Base-by-base conservation (phyloP, 2,329 filamentous ascomycete species). In the Colletotrichum chrysophilum region DNA sequence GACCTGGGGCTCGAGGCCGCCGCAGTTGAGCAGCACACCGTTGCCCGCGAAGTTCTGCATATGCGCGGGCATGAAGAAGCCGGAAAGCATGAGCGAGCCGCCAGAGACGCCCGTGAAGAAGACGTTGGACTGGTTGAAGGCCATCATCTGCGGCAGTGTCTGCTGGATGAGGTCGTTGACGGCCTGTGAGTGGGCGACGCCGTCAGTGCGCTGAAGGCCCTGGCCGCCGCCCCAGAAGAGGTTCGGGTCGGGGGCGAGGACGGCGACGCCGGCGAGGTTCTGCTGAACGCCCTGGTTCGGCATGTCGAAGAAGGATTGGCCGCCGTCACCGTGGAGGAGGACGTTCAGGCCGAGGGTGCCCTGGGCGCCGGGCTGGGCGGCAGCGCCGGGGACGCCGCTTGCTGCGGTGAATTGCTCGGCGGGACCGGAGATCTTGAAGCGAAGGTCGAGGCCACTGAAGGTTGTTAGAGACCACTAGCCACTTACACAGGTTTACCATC, bases 81-180 rank as follows among this genome's bases (percentile, higher is more conserved):
- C 90, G 2, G 85, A 86, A 38, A 92, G 86, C 36, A 90, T 82
- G 24, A 92, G 84, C 5, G 86, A 84, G 21, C 90, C 90, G 28
- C 90, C 90, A 6, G 86, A 88, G 0, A 92, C 90, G 18, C 90
- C 90, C 0, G 89, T 91, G 82, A 92, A 92, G 79, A 88, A 89
- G 65, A 92, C 88, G 56, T 89, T 85, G 48, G 82, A 84, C 28
- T 81, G 78, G 80, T 92, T 86, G 76, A 92, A 91, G 4, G 89
- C 87, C 8, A 91, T 86, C 60, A 90, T 84, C 74, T 89, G 84
- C 6, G 90, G 88, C 12, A 92, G 84, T 30, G 88, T 86, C 5
- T 84, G 80, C 58, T 86, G 83, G 69, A 92, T 83, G 28, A 91
- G 85, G 76, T 89, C 87, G 76, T 88, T 87, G 58, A 92, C 89